Percentiles rank a stretch among this genome's conserved stretches.
Conservation (phyloP, 164 flowering plant genomes). For the Kalanchoe fedtschenkoi region DNA sequence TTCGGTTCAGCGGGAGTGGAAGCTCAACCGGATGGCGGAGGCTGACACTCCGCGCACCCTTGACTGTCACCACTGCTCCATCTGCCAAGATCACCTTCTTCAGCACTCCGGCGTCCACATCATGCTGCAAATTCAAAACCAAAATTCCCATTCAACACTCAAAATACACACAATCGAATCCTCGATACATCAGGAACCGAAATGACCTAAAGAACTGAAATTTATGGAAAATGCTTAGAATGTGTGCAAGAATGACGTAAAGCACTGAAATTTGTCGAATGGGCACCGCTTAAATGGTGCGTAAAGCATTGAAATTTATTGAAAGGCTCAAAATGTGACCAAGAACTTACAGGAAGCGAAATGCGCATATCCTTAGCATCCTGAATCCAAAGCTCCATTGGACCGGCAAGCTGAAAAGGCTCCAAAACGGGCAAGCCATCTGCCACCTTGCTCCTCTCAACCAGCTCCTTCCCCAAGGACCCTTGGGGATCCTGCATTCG, state of each 20-base stretch:
- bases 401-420: slow-evolving; percentile 92
- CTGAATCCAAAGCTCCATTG: slow-evolving; percentile 97
- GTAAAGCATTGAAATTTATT: no score
- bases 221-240: no score
- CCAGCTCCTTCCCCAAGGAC: slow-evolving; percentile 32
- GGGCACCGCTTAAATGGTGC: no score
- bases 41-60: slow-evolving; percentile 92
- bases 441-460: slow-evolving; percentile 19
- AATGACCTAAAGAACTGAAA: no score
- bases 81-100: slow-evolving; percentile 82
- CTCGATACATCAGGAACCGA: no score
- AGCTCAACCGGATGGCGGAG: slow-evolving; percentile 79
- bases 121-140: slow-evolving; percentile 52
- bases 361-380: slow-evolving; percentile 81
- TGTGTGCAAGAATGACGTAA: no score
- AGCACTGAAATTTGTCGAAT: no score
- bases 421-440: slow-evolving; percentile 54
- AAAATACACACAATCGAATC: no score
- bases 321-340: no score
- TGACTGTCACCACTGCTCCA: slow-evolving; percentile 89
- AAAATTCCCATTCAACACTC: neutral
- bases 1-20: slow-evolving; percentile 65
- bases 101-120: slow-evolving; percentile 92
- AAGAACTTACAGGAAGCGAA: slow-evolving; percentile 58
- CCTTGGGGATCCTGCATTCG: slow-evolving; percentile 27